Percentiles rank a stretch among this genome's conserved stretches.
Conservation (phyloP, 768 basidiomycete species). For the Rhizopogon rudus region DNA sequence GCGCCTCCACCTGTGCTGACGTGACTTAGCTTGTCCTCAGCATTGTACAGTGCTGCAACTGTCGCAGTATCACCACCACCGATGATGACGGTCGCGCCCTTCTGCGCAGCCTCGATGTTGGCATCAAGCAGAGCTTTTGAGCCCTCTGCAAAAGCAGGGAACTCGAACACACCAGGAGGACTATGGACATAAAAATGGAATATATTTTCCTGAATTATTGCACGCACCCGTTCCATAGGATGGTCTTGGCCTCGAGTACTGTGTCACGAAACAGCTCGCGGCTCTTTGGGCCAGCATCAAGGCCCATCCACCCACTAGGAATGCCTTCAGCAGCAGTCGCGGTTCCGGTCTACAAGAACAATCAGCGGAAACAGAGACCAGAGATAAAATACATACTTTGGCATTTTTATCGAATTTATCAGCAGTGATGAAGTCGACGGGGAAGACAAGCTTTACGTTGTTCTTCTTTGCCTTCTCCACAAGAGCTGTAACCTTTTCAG, state of each 20-base stretch:
- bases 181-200: slow-evolving; percentile 35
- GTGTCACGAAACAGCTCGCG: slow-evolving; percentile 73
- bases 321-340: slow-evolving; percentile 87
- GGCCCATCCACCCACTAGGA: slow-evolving; percentile 91
- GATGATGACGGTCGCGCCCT: slow-evolving; percentile 89
- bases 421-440: slow-evolving; percentile 89
- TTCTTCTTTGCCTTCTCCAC: slow-evolving; percentile 91
- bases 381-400: slow-evolving; percentile 38
- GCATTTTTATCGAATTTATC: slow-evolving; percentile 96
- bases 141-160: slow-evolving; percentile 84
- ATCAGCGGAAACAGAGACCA: background rate
- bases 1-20: slow-evolving; percentile 96
- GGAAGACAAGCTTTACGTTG: slow-evolving; percentile 92
- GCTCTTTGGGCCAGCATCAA: slow-evolving; percentile 87
- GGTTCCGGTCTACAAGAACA: slow-evolving; percentile 46
- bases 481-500: slow-evolving; percentile 77
- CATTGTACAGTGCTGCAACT: slow-evolving; percentile 78
- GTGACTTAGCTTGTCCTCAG: slow-evolving; percentile 89
- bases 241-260: slow-evolving; percentile 87
- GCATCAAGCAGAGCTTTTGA: slow-evolving; percentile 83
- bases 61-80: slow-evolving; percentile 98
- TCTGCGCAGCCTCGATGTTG: slow-evolving; percentile 78
- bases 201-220: background rate
- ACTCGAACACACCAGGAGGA: slow-evolving; percentile 97
- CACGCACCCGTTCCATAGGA: slow-evolving; percentile 90